Evolutionary conservation across 2,329 filamentous ascomycete genomes (phyloP).

Genomic region (Sporothrix euskadiensis): DNA sequence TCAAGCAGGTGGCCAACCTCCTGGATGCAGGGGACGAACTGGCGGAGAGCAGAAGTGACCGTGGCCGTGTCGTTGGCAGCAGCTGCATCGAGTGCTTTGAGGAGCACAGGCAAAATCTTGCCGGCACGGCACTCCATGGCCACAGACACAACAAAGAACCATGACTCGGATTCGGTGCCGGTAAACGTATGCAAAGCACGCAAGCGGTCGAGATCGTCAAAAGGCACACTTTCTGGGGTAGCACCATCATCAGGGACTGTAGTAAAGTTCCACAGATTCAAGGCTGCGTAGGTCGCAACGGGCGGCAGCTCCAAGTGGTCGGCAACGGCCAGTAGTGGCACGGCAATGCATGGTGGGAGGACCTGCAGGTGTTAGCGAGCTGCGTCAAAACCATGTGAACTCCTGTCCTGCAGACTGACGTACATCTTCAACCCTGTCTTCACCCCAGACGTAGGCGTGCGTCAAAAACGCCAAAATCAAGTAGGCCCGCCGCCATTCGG

Average conservation of each 20-base stretch:
- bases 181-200: constrained; percentile 79
- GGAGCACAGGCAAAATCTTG: constrained; percentile 72
- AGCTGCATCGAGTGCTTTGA: constrained; percentile 71
- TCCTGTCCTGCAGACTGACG: constrained; percentile 27
- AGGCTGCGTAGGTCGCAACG: constrained; percentile 84
- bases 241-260: neutral
- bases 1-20: constrained; percentile 68
- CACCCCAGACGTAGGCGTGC: constrained; percentile 90
- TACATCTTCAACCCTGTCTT: constrained; percentile 71
- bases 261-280: constrained; percentile 86
- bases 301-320: constrained; percentile 76
- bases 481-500: constrained; percentile 82
- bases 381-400: neutral
- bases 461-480: constrained; percentile 74
- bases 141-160: constrained; percentile 88
- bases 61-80: constrained; percentile 60
- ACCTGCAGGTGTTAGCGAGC: neutral
- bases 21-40: constrained; percentile 66
- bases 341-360: constrained; percentile 68
- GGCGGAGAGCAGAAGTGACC: constrained; percentile 53
- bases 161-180: constrained; percentile 84
- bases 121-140: constrained; percentile 85
- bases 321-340: constrained; percentile 74
- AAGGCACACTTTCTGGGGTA: neutral
- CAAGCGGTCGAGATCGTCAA: constrained; percentile 68